These are phyloP conservation scores for Sporothrix mexicana DNA, from an alignment of 2,329 filamentous ascomycete genomes.

Conservation along the genomic window DNA sequence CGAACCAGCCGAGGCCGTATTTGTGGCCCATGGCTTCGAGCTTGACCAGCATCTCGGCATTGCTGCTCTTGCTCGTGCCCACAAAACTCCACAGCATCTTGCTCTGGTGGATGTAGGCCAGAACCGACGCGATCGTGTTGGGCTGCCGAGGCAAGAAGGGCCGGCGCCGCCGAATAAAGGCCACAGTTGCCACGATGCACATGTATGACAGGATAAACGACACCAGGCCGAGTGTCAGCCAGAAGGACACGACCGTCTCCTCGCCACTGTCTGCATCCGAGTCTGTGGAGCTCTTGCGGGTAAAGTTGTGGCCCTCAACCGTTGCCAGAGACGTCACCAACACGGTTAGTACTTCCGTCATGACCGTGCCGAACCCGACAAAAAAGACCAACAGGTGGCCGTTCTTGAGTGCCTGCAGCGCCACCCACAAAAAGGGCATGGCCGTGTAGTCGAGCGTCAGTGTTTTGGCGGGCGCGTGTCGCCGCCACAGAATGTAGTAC, in stretches of 20 bases:
- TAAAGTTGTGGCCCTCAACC: slow-evolving; percentile 67
- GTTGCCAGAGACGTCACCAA: slow-evolving; percentile 69
- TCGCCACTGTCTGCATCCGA: slow-evolving; percentile 59
- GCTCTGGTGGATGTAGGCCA: slow-evolving; percentile 79
- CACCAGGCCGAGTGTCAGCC: slow-evolving; percentile 66
- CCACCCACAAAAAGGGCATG: slow-evolving; percentile 70
- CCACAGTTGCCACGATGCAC: slow-evolving; percentile 61
- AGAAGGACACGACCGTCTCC: slow-evolving; percentile 69
- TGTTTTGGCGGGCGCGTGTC: slow-evolving; percentile 68
- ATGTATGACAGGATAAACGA: slow-evolving; percentile 71
- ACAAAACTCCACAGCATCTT: slow-evolving; percentile 81
- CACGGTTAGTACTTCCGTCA: slow-evolving; percentile 76
- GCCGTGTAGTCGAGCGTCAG: slow-evolving; percentile 76
- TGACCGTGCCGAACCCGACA: slow-evolving; percentile 71
- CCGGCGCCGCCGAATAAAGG: slow-evolving; percentile 67
- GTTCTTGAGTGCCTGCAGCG: slow-evolving; percentile 66
- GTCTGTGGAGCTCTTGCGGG: slow-evolving; percentile 35
- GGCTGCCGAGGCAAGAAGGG: slow-evolving; percentile 79
- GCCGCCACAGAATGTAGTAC: slow-evolving; percentile 70
- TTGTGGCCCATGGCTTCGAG: slow-evolving; percentile 56
- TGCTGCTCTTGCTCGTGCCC: slow-evolving; percentile 67
- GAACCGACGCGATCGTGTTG: slow-evolving; percentile 75
- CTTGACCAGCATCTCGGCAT: slow-evolving; percentile 64
- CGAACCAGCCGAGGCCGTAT: slow-evolving; percentile 80
- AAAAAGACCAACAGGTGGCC: slow-evolving; percentile 69